Evolutionary conservation across 192 early-diverging fungal genomes (phyloP), one percentile per base, ranked within the genome.

Genomic region (Coemansia sp.): DNA sequence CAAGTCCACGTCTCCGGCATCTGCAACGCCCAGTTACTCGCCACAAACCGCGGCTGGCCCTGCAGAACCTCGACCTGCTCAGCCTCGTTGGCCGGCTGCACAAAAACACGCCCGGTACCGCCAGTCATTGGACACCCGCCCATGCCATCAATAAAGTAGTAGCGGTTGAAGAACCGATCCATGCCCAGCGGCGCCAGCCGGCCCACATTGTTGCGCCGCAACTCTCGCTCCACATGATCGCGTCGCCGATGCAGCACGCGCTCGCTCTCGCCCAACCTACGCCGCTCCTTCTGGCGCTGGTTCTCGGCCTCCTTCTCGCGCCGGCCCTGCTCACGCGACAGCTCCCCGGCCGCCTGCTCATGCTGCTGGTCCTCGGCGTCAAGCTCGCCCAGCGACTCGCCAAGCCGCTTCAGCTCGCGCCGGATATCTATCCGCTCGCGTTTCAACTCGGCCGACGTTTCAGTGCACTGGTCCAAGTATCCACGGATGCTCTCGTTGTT

Each of bases 121-220:
- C 53, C 51, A 4, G 48, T 54, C n/a, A 48, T 13, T 16, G 64
- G 50, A 5, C 72, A 72, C 17, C 78, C 76, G 28, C 85, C 85
- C 22, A 87, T 74, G 21, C 82, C 78, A 54, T 98, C 95, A 56
- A 96, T 81, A 67, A 85, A 94, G 76, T 86, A 98, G 57, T 98
- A 96, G 30, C 81, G 74, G 61, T 89, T 91, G 49, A 78, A 83
- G 60, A 81, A 95, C 5, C 93, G 82, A 72, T 98, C 94, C 18
- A 53, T 55, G 8, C 92, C 94, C 17, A 98, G 50, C 1, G 88
- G 84, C 23, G 51, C 67, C 44, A 89, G 58, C 3, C 91, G 83
- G 19, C 80, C 79, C 7, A 83, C 79, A 18, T 75, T 81, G 36
- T 57, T 78, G 33, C 78, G 76, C 12, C 80, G 75, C 26, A 85